Evolutionary conservation across 305 asterid species (phyloP).

Genomic region (Nicotiana rustica): DNA sequence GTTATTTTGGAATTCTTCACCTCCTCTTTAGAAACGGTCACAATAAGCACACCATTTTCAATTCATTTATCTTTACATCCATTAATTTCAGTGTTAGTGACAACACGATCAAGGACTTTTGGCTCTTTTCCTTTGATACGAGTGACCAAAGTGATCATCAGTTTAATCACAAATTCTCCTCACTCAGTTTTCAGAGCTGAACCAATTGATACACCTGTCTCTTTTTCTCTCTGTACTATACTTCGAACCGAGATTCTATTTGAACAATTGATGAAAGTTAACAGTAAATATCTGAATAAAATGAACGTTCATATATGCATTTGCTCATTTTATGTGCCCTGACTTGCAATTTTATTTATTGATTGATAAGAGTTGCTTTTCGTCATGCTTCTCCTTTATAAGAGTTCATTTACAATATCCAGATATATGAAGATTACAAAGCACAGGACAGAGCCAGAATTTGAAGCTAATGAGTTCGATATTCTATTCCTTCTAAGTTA

Average conservation of each 20-base stretch:
- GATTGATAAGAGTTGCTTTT: constrained; percentile 12
- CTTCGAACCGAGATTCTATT: not conserved
- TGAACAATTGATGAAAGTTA: not conserved
- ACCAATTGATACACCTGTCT: too few species aligned
- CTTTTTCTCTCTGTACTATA: too few species aligned
- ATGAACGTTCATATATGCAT: not conserved
- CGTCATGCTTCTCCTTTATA: constrained; percentile 8
- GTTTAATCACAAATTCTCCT: too few species aligned
- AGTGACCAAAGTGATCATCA: too few species aligned
- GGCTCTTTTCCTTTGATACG: not conserved
- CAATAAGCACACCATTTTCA: constrained; percentile 30
- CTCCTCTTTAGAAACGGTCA: not conserved
- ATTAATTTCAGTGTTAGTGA: constrained; percentile 4
- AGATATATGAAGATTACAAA: not conserved
- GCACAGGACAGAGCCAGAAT: too few species aligned
- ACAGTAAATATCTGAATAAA: not conserved
- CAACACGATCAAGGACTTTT: not conserved
- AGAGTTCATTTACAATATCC: not conserved
- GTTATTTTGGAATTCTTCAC: not conserved
- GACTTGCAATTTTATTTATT: not conserved
- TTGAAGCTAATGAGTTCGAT: too few species aligned
- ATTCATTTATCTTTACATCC: not conserved
- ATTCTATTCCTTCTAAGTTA: too few species aligned
- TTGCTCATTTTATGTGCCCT: constrained; percentile 4
- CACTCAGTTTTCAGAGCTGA: too few species aligned